phyloP scores from a whole-genome alignment of 495 filamentous ascomycete genomes.

The Podospora anserina region DNA sequence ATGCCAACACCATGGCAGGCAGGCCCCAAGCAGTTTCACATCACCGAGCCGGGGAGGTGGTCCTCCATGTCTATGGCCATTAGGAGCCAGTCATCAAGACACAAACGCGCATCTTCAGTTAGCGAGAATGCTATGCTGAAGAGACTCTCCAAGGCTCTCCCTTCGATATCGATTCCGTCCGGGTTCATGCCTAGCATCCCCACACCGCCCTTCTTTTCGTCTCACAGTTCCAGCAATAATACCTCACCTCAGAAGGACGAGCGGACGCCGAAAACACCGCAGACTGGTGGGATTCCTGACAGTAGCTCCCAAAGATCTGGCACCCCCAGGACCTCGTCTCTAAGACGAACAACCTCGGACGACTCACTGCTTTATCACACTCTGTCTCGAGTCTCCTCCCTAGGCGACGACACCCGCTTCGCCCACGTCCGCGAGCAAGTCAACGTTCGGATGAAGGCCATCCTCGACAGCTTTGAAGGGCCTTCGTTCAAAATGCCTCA shows the following conservation, averaged over 20 bases:
- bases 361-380: slow-evolving; percentile 66
- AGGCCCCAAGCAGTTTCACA: slow-evolving; percentile 42
- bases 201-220: slow-evolving; percentile 48
- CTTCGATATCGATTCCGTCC: slow-evolving; percentile 51
- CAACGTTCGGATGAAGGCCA: slow-evolving; percentile 86
- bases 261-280: slow-evolving; percentile 16
- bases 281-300: slow-evolving; percentile 8
- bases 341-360: slow-evolving; percentile 69
- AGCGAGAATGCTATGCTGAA: slow-evolving; percentile 44
- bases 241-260: slow-evolving; percentile 30
- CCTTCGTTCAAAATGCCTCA: slow-evolving; percentile 66
- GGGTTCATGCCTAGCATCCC: slow-evolving; percentile 42
- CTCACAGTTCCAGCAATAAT: slow-evolving; percentile 25
- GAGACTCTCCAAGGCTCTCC: slow-evolving; percentile 47
- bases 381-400: slow-evolving; percentile 72
- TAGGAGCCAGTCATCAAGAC: slow-evolving; percentile 26
- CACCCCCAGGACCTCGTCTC: slow-evolving; percentile 23
- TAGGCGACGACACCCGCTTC: slow-evolving; percentile 85
- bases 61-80: slow-evolving; percentile 42
- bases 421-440: slow-evolving; percentile 72
- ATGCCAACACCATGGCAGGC: slow-evolving; percentile 54
- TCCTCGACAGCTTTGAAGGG: slow-evolving; percentile 79
- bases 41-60: slow-evolving; percentile 32
- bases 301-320: background rate
- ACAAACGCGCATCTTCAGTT: slow-evolving; percentile 39